Evolutionary conservation across 2,329 filamentous ascomycete species (phyloP).

Genomic region (Penicillium sp.): DNA sequence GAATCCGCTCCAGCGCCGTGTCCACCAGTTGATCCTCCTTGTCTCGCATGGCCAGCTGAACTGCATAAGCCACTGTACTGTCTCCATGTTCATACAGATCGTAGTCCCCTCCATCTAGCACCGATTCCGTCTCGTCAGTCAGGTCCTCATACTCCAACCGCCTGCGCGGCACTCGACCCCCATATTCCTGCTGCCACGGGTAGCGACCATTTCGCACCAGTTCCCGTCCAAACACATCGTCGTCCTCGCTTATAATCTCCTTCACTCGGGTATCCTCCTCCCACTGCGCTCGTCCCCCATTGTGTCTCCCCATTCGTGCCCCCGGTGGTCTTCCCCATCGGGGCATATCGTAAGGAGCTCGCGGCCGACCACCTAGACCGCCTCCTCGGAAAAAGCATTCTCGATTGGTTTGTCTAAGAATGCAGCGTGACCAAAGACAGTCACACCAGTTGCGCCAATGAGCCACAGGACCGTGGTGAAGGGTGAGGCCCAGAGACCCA

Average conservation of each 20-base stretch:
- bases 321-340: constrained; percentile 99
- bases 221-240: constrained; percentile 43
- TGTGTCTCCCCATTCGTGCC: constrained; percentile 68
- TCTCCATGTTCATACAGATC: constrained; percentile 55
- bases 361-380: constrained; percentile 99
- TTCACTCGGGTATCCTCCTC: constrained; percentile 45
- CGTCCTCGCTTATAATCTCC: constrained; percentile 41
- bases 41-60: constrained; percentile 60
- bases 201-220: constrained; percentile 26
- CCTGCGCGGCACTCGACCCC: constrained; percentile 39
- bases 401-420: constrained; percentile 99
- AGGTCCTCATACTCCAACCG: constrained; percentile 47
- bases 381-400: constrained; percentile 99
- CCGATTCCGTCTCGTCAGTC: constrained; percentile 46
- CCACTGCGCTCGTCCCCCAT: constrained; percentile 57
- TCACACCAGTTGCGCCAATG: constrained; percentile 90
- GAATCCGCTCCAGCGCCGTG: constrained; percentile 76
- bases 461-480: constrained; percentile 89
- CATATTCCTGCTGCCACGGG: constrained; percentile 34
- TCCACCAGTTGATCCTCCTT: constrained; percentile 76
- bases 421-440: constrained; percentile 89
- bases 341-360: constrained; percentile 90
- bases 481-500: constrained; percentile 82
- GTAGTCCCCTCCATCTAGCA: constrained; percentile 50
- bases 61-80: constrained; percentile 45